phyloP scores from a whole-genome alignment of 257 asterid species.

The Rubia yunnanensis region DNA sequence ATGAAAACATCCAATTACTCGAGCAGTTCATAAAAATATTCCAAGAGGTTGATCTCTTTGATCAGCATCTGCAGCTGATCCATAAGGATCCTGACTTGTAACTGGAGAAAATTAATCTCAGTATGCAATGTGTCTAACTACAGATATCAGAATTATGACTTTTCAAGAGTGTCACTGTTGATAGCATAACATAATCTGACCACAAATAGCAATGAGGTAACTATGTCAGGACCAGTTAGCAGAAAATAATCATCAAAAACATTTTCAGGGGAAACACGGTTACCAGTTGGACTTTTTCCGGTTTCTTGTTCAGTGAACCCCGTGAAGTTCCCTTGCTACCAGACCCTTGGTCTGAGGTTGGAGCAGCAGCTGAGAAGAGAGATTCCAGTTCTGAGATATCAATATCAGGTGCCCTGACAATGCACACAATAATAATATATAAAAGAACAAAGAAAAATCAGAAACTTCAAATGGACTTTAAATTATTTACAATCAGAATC shows the following conservation, averaged over 20 bases:
- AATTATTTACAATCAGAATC: neutral
- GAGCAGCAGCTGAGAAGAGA: slow-evolving; percentile 77
- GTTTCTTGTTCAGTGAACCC: slow-evolving; percentile 51
- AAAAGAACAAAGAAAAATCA: neutral
- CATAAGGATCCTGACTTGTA: neutral
- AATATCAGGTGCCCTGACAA: slow-evolving; percentile 82
- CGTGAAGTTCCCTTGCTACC: slow-evolving; percentile 55
- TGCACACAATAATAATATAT: slow-evolving; percentile 2
- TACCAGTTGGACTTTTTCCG: slow-evolving; percentile 96
- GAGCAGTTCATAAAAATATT: neutral
- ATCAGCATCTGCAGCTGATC: neutral
- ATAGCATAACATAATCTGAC: neutral
- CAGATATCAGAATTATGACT: neutral
- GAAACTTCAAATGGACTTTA: slow-evolving; percentile 3
- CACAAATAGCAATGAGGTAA: neutral
- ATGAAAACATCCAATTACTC: neutral
- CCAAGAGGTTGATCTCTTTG: neutral
- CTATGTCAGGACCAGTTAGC: neutral
- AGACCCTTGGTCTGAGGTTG: slow-evolving; percentile 48
- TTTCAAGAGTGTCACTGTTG: neutral
- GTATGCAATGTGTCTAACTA: neutral
- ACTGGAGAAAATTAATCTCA: slow-evolving; percentile 1
- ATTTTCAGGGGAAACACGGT: slow-evolving; percentile 7
- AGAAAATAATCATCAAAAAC: neutral
- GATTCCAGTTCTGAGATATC: slow-evolving; percentile 89